Evolutionary conservation across 805 yeast genomes (phyloP), one percentile per base, ranked within the genome.

Genomic region (Tetrapisispora taiwanensis): DNA sequence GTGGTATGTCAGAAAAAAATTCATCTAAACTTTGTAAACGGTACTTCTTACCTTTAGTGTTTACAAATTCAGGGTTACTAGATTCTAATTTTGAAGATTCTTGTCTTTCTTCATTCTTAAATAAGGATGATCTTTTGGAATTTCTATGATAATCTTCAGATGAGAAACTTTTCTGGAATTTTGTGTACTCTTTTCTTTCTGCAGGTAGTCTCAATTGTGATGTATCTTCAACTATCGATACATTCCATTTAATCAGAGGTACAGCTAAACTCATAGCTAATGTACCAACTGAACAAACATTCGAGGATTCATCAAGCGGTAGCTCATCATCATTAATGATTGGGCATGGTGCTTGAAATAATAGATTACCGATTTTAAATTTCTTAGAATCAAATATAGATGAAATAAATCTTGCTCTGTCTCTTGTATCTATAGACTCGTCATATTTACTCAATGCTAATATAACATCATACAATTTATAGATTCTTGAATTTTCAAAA

Each of bases 11-110:
- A 2, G 75, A 82, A 52, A 89, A 79, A 59, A 89, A 89, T 48
- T 89, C 97, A 56, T 89, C 97, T 46, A 89, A 65, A 46, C 89
- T 83, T 59, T 86, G 95, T 32, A 84, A 62, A 47, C 76, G 74
- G 54, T 78, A 81, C 43, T 68, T 70, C 49, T 62, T 67, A 12
- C 62, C 66, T 27, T 53, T 52, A 17, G 54, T 40, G 5, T 56
- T 49, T 1, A 50, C 44, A 19, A 58, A 50, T 6, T 40, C 36
- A 13, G 48, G 18, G 8, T 14, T 36, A 32, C 24, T 33, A 26
- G 44, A 34, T 17, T 33, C 24, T 18, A 15, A 30, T 15, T 39
- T 34, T 24, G 32, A 31, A 15, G 19, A 17, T 20, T 35, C 39
- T 4, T 34, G 13, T 12, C 14, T 6, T 22, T 36, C 26, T 10